Evolutionary conservation across 2,329 filamentous ascomycete genomes (phyloP).

Genomic region (Cladorrhinum sp.): DNA sequence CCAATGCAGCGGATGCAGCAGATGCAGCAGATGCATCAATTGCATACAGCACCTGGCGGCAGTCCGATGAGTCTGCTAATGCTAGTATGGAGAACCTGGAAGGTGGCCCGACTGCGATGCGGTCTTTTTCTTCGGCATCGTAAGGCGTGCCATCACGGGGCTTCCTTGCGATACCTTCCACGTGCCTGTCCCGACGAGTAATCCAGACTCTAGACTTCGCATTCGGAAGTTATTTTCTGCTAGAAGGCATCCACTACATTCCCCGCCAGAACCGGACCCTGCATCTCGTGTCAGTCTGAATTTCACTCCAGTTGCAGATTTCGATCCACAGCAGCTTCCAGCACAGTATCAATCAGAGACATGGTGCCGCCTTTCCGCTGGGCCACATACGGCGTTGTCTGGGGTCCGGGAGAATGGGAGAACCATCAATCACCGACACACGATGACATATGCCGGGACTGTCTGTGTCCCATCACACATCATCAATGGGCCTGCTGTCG

Average conservation of each 20-base stretch:
- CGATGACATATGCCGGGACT: constrained; percentile 12
- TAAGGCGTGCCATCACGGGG: not conserved
- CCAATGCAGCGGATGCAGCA: too few relatives aligned
- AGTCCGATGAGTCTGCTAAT: too few relatives aligned
- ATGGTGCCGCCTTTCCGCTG: too few relatives aligned
- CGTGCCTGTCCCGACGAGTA: not conserved
- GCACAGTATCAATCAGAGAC: constrained; percentile 15
- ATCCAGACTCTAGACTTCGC: not conserved
- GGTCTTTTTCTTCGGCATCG: not conserved
- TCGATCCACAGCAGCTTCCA: constrained; percentile 6
- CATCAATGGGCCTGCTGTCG: too few relatives aligned
- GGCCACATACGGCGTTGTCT: too few relatives aligned
- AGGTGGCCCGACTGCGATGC: not conserved
- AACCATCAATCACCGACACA: constrained; percentile 1
- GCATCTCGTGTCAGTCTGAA: not conserved
- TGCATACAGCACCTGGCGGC: too few relatives aligned
- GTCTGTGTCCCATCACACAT: too few relatives aligned
- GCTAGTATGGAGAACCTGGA: too few relatives aligned
- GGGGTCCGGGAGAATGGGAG: constrained; percentile 1
- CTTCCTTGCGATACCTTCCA: not conserved
- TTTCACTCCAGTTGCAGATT: not conserved
- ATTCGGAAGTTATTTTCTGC: not conserved
- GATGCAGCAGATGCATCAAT: too few relatives aligned
- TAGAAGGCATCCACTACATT: not conserved
- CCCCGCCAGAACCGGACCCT: not conserved